Base-by-base conservation (phyloP, 1,284 basidiomycete genomes). In the Omphalotus olearius region DNA sequence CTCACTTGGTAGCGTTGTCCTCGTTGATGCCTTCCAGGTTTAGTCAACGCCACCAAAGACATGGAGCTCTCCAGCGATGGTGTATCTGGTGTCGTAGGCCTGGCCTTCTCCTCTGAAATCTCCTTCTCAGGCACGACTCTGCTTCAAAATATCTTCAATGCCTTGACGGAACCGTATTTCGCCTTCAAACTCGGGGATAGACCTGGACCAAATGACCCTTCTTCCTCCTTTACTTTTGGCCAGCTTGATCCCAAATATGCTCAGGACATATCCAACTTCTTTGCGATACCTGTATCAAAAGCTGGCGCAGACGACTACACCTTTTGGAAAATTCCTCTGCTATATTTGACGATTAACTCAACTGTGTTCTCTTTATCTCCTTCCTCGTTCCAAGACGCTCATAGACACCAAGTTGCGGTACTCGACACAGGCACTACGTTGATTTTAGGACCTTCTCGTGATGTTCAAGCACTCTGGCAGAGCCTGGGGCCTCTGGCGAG, bases 401-500 rank as follows among this genome's bases (percentile, higher is more conserved):
- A 68, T 7, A 26, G 17, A 16, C 35, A 16, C 11, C 73, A 75
- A 0, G 73, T 83, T 50, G 79, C 74, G 4, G 72, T 84, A 18
- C 66, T 83, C 18, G 82, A 83, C 57, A 78, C 78, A 18, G 80
- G 80, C 3, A 82, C 80, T 33, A 82, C 80, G 5, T 69, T 83
- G 46, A 69, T 81, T 35, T 69, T 82, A 6, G 80, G 79, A 7
- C 80, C 80, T 10, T 66, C 71, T 2, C 56, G 53, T 28, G 81
- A 83, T 54, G 76, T 82, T 36, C 65, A 69, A 10, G 66, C 71
- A 16, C 75, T 83, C 59, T 83, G 75, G 76, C 56, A 60, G 9
- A 67, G 69, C 10, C 57, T 79, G 18, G 75, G 78, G n/a, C 61
- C 64, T 25, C 57, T 64, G 30, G 61, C 75, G 10, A 66, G 71